These are phyloP conservation scores for Aspergillus latus DNA, from an alignment of 2,329 filamentous ascomycete species.

Conservation along the genomic window DNA sequence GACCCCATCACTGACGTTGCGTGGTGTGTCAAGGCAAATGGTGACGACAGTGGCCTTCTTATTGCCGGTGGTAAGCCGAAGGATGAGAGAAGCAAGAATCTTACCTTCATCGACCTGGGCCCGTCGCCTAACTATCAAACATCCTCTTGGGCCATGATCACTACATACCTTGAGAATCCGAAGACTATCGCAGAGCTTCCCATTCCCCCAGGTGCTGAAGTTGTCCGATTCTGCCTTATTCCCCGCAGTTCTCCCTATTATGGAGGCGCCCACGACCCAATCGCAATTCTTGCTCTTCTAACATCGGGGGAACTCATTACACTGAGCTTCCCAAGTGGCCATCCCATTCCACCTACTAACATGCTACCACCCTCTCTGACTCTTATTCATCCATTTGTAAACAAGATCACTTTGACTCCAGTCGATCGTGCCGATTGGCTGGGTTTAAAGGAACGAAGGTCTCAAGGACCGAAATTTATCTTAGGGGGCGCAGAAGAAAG, in stretches of 20 bases:
- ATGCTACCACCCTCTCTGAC: conserved; percentile 85
- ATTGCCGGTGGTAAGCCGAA: conserved; percentile 76
- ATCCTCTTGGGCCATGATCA: conserved; percentile 80
- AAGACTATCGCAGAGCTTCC: conserved; percentile 70
- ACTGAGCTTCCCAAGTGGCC: conserved; percentile 86
- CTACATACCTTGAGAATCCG: conserved; percentile 73
- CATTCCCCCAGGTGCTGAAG: conserved; percentile 73
- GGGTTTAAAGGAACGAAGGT: conserved; percentile 80
- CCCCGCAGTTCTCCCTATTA: conserved; percentile 83
- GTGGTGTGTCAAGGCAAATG: conserved; percentile 93
- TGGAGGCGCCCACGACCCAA: conserved; percentile 82
- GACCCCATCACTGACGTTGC: conserved; percentile 75
- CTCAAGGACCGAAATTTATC: conserved; percentile 73
- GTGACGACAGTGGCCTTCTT: conserved; percentile 86
- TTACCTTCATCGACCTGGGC: conserved; percentile 89
- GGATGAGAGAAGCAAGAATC: conserved; percentile 67
- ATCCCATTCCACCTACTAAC: conserved; percentile 87
- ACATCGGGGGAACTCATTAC: conserved; percentile 87
- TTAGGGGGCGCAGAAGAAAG: conserved; percentile 74
- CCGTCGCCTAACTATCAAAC: conserved; percentile 87
- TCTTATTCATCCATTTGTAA: conserved; percentile 87
- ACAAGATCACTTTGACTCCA: conserved; percentile 67
- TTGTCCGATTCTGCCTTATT: conserved; percentile 78
- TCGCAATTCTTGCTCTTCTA: conserved; percentile 76
- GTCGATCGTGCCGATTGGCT: conserved; percentile 82